A percentile compares a stretch with the other conserved stretches of the same genome.
Evolutionary conservation across 1,139 yeast species (phyloP).

Genomic region (Scheffersomyces insectosa): DNA sequence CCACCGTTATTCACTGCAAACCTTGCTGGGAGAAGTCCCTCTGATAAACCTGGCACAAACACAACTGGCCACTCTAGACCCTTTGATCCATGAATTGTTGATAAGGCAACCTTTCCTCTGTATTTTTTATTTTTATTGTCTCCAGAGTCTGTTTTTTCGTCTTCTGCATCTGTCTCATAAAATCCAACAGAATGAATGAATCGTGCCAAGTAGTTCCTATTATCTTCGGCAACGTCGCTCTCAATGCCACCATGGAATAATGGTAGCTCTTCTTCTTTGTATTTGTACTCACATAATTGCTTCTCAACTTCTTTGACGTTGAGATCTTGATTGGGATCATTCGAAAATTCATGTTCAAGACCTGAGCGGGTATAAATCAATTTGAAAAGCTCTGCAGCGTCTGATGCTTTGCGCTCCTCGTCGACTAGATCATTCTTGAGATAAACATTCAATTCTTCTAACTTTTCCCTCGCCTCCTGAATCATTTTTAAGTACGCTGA

Average conservation of each 20-base stretch:
- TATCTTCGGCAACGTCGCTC: constrained; percentile 19
- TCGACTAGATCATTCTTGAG: not conserved
- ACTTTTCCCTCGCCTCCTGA: constrained; percentile 22
- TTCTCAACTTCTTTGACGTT: constrained; percentile 48
- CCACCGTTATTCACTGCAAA: constrained; percentile 36
- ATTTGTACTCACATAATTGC: constrained; percentile 40
- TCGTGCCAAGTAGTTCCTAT: constrained; percentile 39
- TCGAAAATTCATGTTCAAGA: constrained; percentile 29
- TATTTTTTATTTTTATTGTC: constrained; percentile 8
- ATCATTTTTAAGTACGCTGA: constrained; percentile 31
- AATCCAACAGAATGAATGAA: constrained; percentile 65
- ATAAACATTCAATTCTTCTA: constrained; percentile 5
- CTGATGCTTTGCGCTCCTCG: constrained; percentile 5
- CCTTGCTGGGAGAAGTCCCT: constrained; percentile 57
- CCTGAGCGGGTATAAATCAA: constrained; percentile 30
- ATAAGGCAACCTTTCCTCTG: constrained; percentile 38
- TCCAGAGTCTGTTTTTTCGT: constrained; percentile 14
- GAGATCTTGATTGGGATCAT: constrained; percentile 26
- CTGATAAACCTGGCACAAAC: constrained; percentile 70
- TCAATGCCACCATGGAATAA: constrained; percentile 20
- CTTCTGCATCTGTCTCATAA: constrained; percentile 34
- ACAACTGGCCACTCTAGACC: constrained; percentile 96
- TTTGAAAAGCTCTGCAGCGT: constrained; percentile 22
- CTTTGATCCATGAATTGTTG: constrained; percentile 90
- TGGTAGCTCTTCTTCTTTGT: constrained; percentile 46